These are phyloP conservation scores for Paramyrothecium roridum DNA, from an alignment of 2,329 filamentous ascomycete genomes.

Conservation along the genomic window DNA sequence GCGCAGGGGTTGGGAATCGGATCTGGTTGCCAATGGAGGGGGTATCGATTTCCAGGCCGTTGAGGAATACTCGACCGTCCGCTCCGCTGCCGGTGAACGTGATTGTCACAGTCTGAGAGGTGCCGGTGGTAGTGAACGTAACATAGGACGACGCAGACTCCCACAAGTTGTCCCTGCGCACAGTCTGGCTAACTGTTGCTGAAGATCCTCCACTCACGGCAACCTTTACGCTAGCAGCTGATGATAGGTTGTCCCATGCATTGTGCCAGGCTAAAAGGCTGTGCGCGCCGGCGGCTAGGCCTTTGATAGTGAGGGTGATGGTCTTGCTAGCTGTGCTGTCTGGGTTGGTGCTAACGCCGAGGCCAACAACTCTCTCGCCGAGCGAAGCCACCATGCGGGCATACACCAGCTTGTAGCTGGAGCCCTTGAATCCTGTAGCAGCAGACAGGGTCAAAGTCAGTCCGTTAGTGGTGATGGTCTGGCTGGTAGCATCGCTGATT, in stretches of 20 bases:
- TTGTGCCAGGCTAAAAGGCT: background rate
- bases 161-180: slow-evolving; percentile 25
- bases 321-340: background rate
- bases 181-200: background rate
- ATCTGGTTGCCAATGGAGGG: slow-evolving; percentile 17
- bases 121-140: slow-evolving; percentile 14
- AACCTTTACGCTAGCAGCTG: background rate
- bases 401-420: background rate
- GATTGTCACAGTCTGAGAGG: slow-evolving; percentile 17
- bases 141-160: slow-evolving; percentile 22
- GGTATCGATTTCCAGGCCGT: slow-evolving; percentile 26
- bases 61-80: slow-evolving; percentile 20
- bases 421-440: background rate
- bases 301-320: background rate
- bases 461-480: background rate
- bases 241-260: background rate
- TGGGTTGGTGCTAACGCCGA: background rate
- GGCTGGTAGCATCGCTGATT: background rate
- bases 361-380: background rate
- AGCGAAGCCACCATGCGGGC: background rate
- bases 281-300: background rate
- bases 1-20: slow-evolving; percentile 20
- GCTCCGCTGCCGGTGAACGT: slow-evolving; percentile 13
- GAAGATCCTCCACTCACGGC: background rate
- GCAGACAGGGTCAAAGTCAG: background rate